These are phyloP conservation scores for Mucor circinelloides DNA, from an alignment of 371 early-diverging fungal genomes.

Conservation along the genomic window DNA sequence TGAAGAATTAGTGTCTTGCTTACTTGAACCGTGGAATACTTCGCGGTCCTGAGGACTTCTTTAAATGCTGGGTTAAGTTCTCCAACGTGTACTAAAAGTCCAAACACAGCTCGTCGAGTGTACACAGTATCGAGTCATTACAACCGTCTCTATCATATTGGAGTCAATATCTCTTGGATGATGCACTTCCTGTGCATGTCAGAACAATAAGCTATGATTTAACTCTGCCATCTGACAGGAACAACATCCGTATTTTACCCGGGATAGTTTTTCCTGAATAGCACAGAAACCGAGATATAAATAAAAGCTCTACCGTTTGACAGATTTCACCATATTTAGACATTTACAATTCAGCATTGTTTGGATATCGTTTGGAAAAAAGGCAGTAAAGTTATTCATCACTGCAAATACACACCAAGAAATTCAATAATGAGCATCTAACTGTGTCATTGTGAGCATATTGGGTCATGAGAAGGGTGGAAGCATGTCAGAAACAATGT, in stretches of 20 bases:
- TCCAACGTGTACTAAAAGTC: too few relatives aligned
- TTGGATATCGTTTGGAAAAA: not conserved
- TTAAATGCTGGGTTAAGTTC: too few relatives aligned
- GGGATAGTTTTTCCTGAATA: not conserved
- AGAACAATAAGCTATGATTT: too few relatives aligned
- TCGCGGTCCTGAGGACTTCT: too few relatives aligned
- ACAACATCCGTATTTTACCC: not conserved
- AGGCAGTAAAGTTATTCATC: not conserved
- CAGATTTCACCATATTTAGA: not conserved
- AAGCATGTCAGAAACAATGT: not conserved
- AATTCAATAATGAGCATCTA: not conserved
- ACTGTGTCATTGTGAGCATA: not conserved
- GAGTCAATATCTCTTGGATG: too few relatives aligned
- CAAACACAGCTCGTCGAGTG: too few relatives aligned
- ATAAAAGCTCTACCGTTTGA: not conserved
- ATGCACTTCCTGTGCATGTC: too few relatives aligned
- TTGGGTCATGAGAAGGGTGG: not conserved
- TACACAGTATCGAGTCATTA: too few relatives aligned
- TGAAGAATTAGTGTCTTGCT: not conserved
- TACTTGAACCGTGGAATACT: too few relatives aligned
- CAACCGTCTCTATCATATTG: too few relatives aligned
- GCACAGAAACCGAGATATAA: not conserved
- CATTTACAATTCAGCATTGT: not conserved
- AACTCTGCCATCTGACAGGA: too few relatives aligned
- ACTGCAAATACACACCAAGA: not conserved